Evolutionary conservation across 1,139 yeast genomes (phyloP), one percentile per base, ranked within the genome.

Genomic region (Suhomyces chickasaworum): DNA sequence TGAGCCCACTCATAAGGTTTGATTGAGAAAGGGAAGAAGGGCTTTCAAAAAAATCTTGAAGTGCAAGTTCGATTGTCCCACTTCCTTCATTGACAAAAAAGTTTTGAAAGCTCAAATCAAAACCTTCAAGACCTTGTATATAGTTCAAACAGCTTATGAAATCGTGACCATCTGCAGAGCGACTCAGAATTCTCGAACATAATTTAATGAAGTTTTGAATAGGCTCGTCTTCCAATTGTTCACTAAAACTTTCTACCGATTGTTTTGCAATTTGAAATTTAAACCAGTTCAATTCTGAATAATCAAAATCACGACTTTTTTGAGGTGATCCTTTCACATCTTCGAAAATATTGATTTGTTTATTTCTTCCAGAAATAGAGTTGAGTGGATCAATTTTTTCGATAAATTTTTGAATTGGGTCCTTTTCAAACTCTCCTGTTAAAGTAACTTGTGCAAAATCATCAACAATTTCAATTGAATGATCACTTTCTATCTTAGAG

Each of bases 361-460:
- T 67, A 42, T 61, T 66, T 41, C 62, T 65, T 37, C 58, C 66
- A 0, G 78, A 65, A 7, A 70, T 59, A 6, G 68, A 60, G 41
- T 57, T 66, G 21, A 75, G 57, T 1, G 80, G 80, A 52, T 75
- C 80, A 0, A 72, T 64, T 49, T 63, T 72, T 20, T 73, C 78
- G 31, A 74, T 70, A 23, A 73, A 57, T 1, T 60, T 52, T 49
- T 73, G 73, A 15, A 71, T 58, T 5, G 64, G 61, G 43, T 57
- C 59, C 10, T 39, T 34, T 18, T 46, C 44, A 15, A 44, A 27
- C 15, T 64, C 69, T 3, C 44, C 44, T 1, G 66, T 56, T 9
- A 74, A 63, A 29, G 69, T 61, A 1, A 74, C 77, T 45, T 65
- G 73, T 0, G 77, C 73, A 52, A 74, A 68, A 42, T 70, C 73